Evolutionary conservation across 2,329 filamentous ascomycete species (phyloP).

Genomic region (Penicillium sp.): DNA sequence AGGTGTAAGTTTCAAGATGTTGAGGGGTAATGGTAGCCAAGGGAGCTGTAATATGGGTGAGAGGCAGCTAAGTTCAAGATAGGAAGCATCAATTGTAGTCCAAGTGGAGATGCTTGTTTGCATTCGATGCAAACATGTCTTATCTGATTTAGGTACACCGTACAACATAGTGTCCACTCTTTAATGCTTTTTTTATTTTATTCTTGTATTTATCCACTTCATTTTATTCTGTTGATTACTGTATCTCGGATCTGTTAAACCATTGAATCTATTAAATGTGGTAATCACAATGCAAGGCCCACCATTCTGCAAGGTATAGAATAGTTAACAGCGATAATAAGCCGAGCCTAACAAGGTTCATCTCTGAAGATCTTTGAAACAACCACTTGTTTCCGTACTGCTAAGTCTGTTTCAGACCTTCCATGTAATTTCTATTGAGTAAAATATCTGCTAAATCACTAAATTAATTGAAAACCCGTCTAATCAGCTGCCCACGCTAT

Average conservation of each 20-base stretch:
- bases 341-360: neutral
- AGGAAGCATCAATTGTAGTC: neutral
- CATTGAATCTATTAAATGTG: neutral
- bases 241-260: neutral
- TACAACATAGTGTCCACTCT: too few relatives aligned
- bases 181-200: neutral
- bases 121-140: slow-evolving; percentile 21
- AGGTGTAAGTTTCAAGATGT: neutral
- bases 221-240: neutral
- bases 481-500: slow-evolving; percentile 4
- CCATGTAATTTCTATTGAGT: neutral
- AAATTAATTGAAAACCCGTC: neutral
- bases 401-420: slow-evolving; percentile 8
- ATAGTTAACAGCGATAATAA: neutral
- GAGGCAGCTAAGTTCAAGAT: neutral
- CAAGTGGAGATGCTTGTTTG: slow-evolving; percentile 18
- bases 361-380: slow-evolving; percentile 6
- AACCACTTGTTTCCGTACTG: neutral
- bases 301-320: neutral
- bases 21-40: neutral
- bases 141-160: slow-evolving; percentile 12
- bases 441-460: neutral
- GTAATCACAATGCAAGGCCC: neutral
- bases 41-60: neutral
- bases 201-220: too few relatives aligned